A percentile compares a stretch with the other conserved stretches of the same genome.
Evolutionary conservation across 2,329 filamentous ascomycete genomes (phyloP).

Genomic region (Dactylellina cionopaga): DNA sequence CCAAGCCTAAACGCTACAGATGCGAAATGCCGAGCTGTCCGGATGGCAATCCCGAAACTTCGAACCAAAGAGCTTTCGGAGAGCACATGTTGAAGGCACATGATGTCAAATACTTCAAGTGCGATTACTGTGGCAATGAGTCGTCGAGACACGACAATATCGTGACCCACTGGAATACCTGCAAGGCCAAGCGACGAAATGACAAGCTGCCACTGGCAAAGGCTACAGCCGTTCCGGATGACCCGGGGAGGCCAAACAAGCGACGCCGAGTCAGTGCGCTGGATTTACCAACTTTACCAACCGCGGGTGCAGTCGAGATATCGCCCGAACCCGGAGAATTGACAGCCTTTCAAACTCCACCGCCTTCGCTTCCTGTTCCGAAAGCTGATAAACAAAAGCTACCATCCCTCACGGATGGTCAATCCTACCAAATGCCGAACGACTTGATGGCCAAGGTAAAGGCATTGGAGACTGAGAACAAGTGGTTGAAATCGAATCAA

Average conservation of each 20-base stretch:
- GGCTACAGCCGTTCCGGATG: background rate
- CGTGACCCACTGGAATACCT: background rate
- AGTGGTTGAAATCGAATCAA: background rate
- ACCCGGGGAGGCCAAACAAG: background rate
- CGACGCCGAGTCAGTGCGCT: background rate
- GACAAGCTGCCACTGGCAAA: background rate
- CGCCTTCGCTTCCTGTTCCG: no score
- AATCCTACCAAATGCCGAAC: no score
- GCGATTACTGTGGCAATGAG: background rate
- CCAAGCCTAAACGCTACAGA: no score
- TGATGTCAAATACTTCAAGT: background rate
- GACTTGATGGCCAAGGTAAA: background rate
- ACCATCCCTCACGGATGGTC: no score
- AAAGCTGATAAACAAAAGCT: no score
- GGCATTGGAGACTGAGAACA: background rate
- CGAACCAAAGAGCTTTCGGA: background rate
- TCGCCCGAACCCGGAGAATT: no score
- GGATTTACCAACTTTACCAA: no score
- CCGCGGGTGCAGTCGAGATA: no score
- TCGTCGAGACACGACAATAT: conserved; percentile 9
- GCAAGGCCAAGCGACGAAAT: conserved; percentile 1
- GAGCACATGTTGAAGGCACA: conserved; percentile 2
- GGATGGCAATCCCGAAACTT: background rate
- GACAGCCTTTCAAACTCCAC: no score
- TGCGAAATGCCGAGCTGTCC: no score